Percentiles rank a stretch among this genome's conserved stretches.
Conservation (phyloP, 2,329 filamentous ascomycete species). For the Cercospora sojina region DNA sequence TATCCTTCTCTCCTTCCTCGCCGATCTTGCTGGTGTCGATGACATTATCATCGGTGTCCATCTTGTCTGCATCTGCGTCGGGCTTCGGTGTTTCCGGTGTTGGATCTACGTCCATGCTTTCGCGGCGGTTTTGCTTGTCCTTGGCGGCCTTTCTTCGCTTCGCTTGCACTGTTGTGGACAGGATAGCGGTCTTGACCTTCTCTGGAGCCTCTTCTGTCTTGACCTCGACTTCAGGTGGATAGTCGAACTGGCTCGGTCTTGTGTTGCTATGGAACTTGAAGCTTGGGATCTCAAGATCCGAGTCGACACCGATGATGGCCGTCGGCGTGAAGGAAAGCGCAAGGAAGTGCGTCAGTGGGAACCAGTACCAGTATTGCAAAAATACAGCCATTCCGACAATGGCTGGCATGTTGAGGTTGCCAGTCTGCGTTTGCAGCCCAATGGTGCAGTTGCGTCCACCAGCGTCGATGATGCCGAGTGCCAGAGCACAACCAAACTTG, state of each 20-base stretch:
- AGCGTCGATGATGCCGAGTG: slow-evolving; percentile 94
- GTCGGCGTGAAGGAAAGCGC: slow-evolving; percentile 96
- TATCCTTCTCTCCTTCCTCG: slow-evolving; percentile 56
- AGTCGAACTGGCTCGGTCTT: slow-evolving; percentile 92
- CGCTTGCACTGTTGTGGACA: slow-evolving; percentile 95
- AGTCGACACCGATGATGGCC: slow-evolving; percentile 89
- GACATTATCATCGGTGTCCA: slow-evolving; percentile 63
- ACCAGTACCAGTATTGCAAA: slow-evolving; percentile 99
- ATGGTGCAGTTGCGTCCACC: slow-evolving; percentile 98
- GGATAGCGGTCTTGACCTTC: slow-evolving; percentile 88
- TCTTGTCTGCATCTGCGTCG: slow-evolving; percentile 67
- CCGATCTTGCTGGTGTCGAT: slow-evolving; percentile 42
- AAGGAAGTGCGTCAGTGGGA: slow-evolving; percentile 96
- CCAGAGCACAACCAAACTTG: slow-evolving; percentile 93
- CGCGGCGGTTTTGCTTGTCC: slow-evolving; percentile 80
- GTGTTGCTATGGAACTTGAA: slow-evolving; percentile 97
- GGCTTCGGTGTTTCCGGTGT: slow-evolving; percentile 72
- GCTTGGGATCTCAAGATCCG: slow-evolving; percentile 86
- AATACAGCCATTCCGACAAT: slow-evolving; percentile 98
- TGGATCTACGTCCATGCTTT: slow-evolving; percentile 93
- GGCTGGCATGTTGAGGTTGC: slow-evolving; percentile 97
- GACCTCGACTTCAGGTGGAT: slow-evolving; percentile 92
- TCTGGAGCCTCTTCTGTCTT: slow-evolving; percentile 92
- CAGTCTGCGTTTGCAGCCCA: slow-evolving; percentile 93
- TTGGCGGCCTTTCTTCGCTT: slow-evolving; percentile 93